Base-by-base conservation (phyloP, 495 filamentous ascomycete species). In the Penicillium riverlandense region DNA sequence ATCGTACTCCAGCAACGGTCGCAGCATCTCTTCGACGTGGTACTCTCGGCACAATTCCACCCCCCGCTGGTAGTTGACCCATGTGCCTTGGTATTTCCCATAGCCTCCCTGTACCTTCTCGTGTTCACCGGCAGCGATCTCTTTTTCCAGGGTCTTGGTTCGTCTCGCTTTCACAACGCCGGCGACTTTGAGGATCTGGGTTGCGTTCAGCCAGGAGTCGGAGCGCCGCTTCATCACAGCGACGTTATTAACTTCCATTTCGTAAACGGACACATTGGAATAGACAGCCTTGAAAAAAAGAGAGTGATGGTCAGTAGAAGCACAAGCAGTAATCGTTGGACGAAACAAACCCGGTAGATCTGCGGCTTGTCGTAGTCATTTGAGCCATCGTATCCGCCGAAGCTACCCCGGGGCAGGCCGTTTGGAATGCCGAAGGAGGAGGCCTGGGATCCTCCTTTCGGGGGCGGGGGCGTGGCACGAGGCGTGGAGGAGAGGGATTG, bases 91-190 rank as follows among this genome's bases (percentile, higher is more conserved):
- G 55, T 97, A 98, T 72, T 96, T 96, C 39, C 92, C 92, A 57
- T 98, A 98, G 7, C 92, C 94, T 9, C 92, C 92, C 58, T 98
- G 92, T 7, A 98, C 91, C 70, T 97, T 98, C 58, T 98, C 92
- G 62, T 98, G 91, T 54, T 92, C 86, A 44, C 92, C 92, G 0
- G 83, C 90, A 38, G 94, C 79, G 44, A 98, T 96, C 64, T 97
- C 92, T 63, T 96, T 96, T 60, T 98, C 92, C 35, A 98, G 71
- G 7, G 96, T 91, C 66, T 98, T 98, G 37, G 92, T 97, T 40
- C 92, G 80, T 57, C 94, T 90, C 34, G 91, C 92, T 65, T 98
- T 98, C 50, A 94, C 90, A 35, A 98, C 88, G 27, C 88, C 88
- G 11, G 92, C 92, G 28, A 98, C 89, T 63, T 98, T 98, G 38